phyloP scores from a whole-genome alignment of 2,329 filamentous ascomycete species.

The Pyrenochaeta sp. region DNA sequence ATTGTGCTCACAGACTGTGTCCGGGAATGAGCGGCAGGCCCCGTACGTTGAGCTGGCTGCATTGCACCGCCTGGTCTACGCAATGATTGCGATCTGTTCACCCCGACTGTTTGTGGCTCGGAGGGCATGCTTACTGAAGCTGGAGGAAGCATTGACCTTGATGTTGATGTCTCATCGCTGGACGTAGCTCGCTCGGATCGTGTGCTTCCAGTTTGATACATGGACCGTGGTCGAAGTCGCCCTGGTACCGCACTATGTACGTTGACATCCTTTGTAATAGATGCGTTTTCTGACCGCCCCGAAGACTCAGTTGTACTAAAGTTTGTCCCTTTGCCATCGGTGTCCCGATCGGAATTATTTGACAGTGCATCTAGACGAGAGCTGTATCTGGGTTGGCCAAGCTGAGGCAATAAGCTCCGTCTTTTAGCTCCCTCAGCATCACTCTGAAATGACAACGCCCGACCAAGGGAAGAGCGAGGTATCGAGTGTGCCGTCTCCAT shows the following conservation, averaged over 20 bases:
- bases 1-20: slow-evolving; percentile 38
- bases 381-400: slow-evolving; percentile 34
- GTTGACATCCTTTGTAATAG: slow-evolving; percentile 2
- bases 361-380: slow-evolving; percentile 17
- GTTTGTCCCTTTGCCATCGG: slow-evolving; percentile 1
- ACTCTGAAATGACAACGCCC: slow-evolving; percentile 11
- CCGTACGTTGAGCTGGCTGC: slow-evolving; percentile 22
- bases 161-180: slow-evolving; percentile 12
- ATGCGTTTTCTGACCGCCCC: neutral
- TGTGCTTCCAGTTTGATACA: slow-evolving; percentile 36
- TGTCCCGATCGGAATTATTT: slow-evolving; percentile 7
- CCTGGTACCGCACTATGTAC: slow-evolving; percentile 7
- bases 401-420: slow-evolving; percentile 46
- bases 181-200: slow-evolving; percentile 12
- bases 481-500: neutral
- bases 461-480: slow-evolving; percentile 7
- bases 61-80: slow-evolving; percentile 34
- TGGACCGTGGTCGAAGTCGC: slow-evolving; percentile 41
- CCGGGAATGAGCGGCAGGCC: slow-evolving; percentile 28
- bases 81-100: slow-evolving; percentile 41
- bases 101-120: slow-evolving; percentile 21
- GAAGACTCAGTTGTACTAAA: neutral
- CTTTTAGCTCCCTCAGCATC: slow-evolving; percentile 21
- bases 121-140: slow-evolving; percentile 28
- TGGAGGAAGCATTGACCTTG: slow-evolving; percentile 28